Conservation (phyloP, 495 filamentous ascomycete genomes). For the Annulohypoxylon maeteangense region DNA sequence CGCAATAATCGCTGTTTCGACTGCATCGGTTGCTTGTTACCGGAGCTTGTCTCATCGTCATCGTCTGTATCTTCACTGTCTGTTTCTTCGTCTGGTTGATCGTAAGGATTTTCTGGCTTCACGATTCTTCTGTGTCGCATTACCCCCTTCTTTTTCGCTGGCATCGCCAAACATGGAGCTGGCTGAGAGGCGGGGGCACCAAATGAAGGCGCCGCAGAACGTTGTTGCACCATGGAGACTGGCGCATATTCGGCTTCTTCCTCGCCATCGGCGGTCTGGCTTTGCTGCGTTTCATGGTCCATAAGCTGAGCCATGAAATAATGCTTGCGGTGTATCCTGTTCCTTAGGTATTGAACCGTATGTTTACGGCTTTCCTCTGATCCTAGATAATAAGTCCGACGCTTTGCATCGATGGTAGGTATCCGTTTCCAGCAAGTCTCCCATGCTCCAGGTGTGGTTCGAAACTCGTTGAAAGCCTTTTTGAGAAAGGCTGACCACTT, state of each 20-base stretch:
- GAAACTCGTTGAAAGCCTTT: constrained; percentile 56
- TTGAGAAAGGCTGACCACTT: constrained; percentile 69
- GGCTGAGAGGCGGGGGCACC: too few species aligned
- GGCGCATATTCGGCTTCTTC: constrained; percentile 50
- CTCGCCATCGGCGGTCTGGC: constrained; percentile 49
- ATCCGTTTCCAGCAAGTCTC: constrained; percentile 53
- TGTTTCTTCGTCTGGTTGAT: not conserved
- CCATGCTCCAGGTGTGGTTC: constrained; percentile 55
- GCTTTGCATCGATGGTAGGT: constrained; percentile 55
- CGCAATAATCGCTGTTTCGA: constrained; percentile 71
- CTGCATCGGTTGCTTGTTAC: constrained; percentile 58
- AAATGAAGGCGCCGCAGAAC: too few species aligned
- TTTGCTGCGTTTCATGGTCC: constrained; percentile 42
- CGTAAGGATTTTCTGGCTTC: not conserved
- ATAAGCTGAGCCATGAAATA: constrained; percentile 67
- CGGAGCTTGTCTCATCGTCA: constrained; percentile 34
- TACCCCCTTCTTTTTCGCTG: not conserved
- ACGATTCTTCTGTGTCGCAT: not conserved
- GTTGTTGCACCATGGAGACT: not conserved
- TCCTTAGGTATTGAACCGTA: constrained; percentile 52
- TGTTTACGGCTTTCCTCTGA: constrained; percentile 10
- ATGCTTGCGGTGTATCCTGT: constrained; percentile 53
- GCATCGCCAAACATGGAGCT: not conserved
- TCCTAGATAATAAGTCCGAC: constrained; percentile 62
- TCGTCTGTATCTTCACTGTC: constrained; percentile 8